Conservation (phyloP, 2,329 filamentous ascomycete species). For the Cladophialophora carrionii region DNA sequence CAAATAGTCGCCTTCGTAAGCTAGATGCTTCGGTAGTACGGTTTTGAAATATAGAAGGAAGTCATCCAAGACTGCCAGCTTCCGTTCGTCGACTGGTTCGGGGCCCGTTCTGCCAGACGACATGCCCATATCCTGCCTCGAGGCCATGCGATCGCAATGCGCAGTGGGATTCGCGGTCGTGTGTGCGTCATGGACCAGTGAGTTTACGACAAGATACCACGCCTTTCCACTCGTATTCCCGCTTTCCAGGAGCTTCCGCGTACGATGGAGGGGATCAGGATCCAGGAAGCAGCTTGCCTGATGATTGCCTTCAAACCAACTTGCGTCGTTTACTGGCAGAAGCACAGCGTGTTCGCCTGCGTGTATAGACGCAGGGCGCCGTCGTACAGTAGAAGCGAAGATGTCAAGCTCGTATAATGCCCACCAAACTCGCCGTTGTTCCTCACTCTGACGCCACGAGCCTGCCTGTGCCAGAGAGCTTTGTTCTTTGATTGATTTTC, state of each 20-base stretch:
- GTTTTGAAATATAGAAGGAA: constrained; percentile 7
- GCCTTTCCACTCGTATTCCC: constrained; percentile 9
- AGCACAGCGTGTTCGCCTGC: constrained; percentile 8
- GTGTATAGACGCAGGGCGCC: constrained; percentile 13
- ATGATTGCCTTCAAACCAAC: constrained; percentile 7
- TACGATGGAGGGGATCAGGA: constrained; percentile 9
- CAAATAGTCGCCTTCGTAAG: constrained; percentile 15
- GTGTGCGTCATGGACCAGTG: constrained; percentile 14
- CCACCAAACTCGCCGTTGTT: constrained; percentile 18
- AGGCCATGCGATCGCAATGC: not conserved
- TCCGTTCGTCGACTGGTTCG: not conserved
- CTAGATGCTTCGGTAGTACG: constrained; percentile 1
- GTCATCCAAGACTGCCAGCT: constrained; percentile 10
- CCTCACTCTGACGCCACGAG: constrained; percentile 10
- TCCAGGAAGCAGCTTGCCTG: constrained; percentile 19
- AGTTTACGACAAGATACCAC: constrained; percentile 15
- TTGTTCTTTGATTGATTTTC: constrained; percentile 5
- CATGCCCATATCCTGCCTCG: not conserved
- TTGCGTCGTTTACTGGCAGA: constrained; percentile 11
- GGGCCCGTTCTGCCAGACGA: not conserved
- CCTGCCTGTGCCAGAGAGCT: not conserved
- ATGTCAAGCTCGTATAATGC: constrained; percentile 16
- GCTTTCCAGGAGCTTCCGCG: constrained; percentile 11
- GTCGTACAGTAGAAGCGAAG: constrained; percentile 14
- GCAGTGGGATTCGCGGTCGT: constrained; percentile 8